Evolutionary conservation across 331 rosid genomes (phyloP).

Genomic region (Saraca asoca): DNA sequence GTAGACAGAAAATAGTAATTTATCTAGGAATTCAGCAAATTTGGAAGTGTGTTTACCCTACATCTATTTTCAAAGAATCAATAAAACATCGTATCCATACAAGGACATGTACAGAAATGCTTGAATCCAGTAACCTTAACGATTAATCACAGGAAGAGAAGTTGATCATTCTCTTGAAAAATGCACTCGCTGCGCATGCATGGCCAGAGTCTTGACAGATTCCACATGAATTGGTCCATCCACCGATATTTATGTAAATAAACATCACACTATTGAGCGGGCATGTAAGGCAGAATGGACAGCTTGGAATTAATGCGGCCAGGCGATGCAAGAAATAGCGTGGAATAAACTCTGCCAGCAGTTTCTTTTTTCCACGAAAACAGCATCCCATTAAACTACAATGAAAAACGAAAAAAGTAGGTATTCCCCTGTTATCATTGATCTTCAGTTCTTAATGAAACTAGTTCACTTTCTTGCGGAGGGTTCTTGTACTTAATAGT

Average conservation of each 20-base stretch:
- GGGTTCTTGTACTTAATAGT: constrained; percentile 60
- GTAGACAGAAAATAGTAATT: neutral
- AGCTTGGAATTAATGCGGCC: constrained; percentile 13
- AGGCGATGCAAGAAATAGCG: constrained; percentile 23
- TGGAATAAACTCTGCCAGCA: neutral
- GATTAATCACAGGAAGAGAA: neutral
- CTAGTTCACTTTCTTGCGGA: constrained; percentile 77
- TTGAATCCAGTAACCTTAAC: neutral
- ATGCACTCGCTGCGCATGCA: constrained; percentile 30
- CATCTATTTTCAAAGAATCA: neutral
- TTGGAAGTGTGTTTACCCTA: neutral
- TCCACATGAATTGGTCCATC: constrained; percentile 26
- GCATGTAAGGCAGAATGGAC: constrained; percentile 9
- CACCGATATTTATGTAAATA: neutral
- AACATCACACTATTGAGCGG: no score
- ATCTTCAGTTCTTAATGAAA: constrained; percentile 57
- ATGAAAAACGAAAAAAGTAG: constrained; percentile 21
- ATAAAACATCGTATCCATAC: constrained; percentile 15
- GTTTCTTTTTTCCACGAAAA: constrained; percentile 28
- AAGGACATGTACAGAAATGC: constrained; percentile 24
- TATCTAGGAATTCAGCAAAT: constrained; percentile 23
- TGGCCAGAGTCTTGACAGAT: constrained; percentile 19
- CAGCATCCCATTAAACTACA: constrained; percentile 24
- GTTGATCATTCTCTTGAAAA: constrained; percentile 20
- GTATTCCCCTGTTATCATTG: constrained; percentile 41